phyloP scores from a whole-genome alignment of 2,329 filamentous ascomycete genomes.

The Dothideomycetidae sp. region DNA sequence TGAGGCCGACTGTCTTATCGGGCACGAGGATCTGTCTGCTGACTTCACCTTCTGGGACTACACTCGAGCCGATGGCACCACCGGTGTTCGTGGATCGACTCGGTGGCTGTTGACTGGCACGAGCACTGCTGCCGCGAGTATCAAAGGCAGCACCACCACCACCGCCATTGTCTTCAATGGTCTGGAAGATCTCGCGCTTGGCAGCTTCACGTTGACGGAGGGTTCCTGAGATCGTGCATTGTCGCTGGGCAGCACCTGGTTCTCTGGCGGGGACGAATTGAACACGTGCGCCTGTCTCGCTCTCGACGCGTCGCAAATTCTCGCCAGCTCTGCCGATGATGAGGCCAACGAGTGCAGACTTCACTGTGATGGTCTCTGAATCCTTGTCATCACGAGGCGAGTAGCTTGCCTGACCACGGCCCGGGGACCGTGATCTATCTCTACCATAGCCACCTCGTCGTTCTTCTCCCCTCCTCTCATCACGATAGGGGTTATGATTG shows the following conservation, averaged over 20 bases:
- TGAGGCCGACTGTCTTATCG: slow-evolving; percentile 80
- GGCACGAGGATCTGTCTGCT: slow-evolving; percentile 89
- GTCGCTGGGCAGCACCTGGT: slow-evolving; percentile 55
- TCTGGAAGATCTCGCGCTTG: slow-evolving; percentile 69
- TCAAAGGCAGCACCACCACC: slow-evolving; percentile 17
- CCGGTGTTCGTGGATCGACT: slow-evolving; percentile 7
- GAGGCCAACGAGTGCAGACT: slow-evolving; percentile 72
- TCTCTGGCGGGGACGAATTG: slow-evolving; percentile 74
- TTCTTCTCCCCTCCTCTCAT: slow-evolving; percentile 63
- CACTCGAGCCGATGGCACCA: slow-evolving; percentile 22
- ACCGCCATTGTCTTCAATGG: slow-evolving; percentile 74
- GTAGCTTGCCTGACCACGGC: slow-evolving; percentile 15
- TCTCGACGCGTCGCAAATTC: slow-evolving; percentile 72
- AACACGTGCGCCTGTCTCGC: slow-evolving; percentile 67
- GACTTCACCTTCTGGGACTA: slow-evolving; percentile 64
- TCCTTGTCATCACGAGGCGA: slow-evolving; percentile 41
- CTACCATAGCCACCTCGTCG: slow-evolving; percentile 44
- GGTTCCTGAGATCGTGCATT: slow-evolving; percentile 73
- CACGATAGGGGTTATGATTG: slow-evolving; percentile 68
- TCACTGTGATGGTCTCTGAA: slow-evolving; percentile 73
- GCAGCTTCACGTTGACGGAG: slow-evolving; percentile 59
- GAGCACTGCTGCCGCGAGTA: slow-evolving; percentile 7
- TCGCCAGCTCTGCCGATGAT: slow-evolving; percentile 87
- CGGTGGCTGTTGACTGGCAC: slow-evolving; percentile 16
- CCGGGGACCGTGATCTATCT: slow-evolving; percentile 61